Evolutionary conservation across 2,329 filamentous ascomycete genomes (phyloP).

Genomic region (Xylariaceae sp.): DNA sequence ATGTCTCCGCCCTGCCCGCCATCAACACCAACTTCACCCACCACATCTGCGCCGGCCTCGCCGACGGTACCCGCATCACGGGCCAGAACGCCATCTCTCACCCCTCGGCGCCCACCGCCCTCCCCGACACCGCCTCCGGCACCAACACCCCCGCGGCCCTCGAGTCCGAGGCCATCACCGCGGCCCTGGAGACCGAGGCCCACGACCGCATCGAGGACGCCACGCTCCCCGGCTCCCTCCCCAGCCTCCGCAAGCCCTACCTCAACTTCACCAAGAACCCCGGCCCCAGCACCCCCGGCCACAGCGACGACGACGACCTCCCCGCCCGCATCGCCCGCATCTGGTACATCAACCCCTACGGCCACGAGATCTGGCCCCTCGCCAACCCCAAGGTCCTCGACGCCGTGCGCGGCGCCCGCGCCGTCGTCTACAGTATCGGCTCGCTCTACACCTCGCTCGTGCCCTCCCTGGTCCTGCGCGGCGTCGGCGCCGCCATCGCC

Average conservation of each 20-base stretch:
- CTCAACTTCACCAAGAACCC: slow-evolving; percentile 71
- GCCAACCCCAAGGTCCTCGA: slow-evolving; percentile 78
- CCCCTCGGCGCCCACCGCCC: slow-evolving; percentile 62
- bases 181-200: slow-evolving; percentile 36
- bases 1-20: slow-evolving; percentile 77
- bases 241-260: slow-evolving; percentile 73
- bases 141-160: slow-evolving; percentile 7
- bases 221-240: slow-evolving; percentile 75
- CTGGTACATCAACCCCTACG: slow-evolving; percentile 98
- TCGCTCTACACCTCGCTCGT: slow-evolving; percentile 87
- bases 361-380: slow-evolving; percentile 85
- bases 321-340: slow-evolving; percentile 73
- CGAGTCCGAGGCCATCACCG: slow-evolving; percentile 23
- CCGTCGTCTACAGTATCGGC: slow-evolving; percentile 89
- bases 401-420: slow-evolving; percentile 59
- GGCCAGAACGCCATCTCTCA: slow-evolving; percentile 94
- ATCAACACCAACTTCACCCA: slow-evolving; percentile 95
- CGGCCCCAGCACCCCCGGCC: neutral
- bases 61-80: slow-evolving; percentile 72
- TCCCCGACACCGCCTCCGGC: slow-evolving; percentile 27
- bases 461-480: slow-evolving; percentile 73
- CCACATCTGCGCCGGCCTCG: slow-evolving; percentile 82
- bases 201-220: slow-evolving; percentile 73
- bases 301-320: slow-evolving; percentile 64
- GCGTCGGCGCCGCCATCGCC: slow-evolving; percentile 60